phyloP scores from a whole-genome alignment of 306 rosid genomes.

The Hylodesmum podocarpum region DNA sequence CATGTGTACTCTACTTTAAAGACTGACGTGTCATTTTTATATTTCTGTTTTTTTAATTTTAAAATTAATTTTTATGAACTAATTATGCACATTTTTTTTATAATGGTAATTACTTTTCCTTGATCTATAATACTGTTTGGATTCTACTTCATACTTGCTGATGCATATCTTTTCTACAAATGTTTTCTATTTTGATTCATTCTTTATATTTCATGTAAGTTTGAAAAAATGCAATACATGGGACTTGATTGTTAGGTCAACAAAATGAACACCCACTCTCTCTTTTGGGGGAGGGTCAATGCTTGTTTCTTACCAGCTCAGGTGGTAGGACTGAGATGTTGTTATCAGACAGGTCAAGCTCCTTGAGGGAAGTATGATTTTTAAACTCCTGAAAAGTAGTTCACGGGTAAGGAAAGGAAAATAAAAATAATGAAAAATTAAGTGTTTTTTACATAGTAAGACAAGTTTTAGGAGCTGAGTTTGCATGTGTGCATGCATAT shows the following conservation, averaged over 20 bases:
- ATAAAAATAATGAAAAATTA: neutral
- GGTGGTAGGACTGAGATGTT: slow-evolving; percentile 79
- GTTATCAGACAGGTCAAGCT: slow-evolving; percentile 86
- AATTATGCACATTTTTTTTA: neutral
- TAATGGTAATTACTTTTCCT: neutral
- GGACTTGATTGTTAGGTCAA: neutral
- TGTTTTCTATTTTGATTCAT: neutral
- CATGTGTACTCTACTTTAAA: neutral
- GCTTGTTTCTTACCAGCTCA: slow-evolving; percentile 67
- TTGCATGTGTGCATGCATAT: neutral
- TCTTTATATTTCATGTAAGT: neutral
- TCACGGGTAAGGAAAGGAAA: slow-evolving; percentile 18
- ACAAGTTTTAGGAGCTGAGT: slow-evolving; percentile 20
- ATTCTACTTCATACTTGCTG: neutral
- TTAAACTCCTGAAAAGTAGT: slow-evolving; percentile 65
- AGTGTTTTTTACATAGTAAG: neutral
- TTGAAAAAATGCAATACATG: neutral
- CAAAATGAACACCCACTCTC: slow-evolving; percentile 15
- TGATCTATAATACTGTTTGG: neutral
- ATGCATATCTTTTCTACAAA: neutral
- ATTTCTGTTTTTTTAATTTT: neutral
- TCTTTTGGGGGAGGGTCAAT: slow-evolving; percentile 1
- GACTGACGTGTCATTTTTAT: neutral
- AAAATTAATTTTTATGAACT: neutral
- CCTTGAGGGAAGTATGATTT: slow-evolving; percentile 62